These are phyloP conservation scores for Picochlorum sp. DNA, from an alignment of 139 green algal species.

Conservation along the genomic window DNA sequence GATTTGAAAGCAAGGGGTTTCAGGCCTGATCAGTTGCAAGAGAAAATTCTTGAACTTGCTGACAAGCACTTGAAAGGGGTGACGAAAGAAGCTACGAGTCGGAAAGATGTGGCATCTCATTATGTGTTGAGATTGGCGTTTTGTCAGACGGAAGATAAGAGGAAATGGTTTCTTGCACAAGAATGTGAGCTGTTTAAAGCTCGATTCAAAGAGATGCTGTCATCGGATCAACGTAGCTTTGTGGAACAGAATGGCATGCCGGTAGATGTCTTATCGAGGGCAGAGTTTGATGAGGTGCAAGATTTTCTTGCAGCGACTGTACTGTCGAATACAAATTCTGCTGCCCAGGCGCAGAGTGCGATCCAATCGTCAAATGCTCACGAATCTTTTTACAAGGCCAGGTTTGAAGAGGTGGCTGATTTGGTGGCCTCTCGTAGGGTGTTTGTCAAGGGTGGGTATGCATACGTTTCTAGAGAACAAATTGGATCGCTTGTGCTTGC, in stretches of 20 bases:
- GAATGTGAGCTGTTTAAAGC: slow-evolving; percentile 69
- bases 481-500: slow-evolving; percentile 56
- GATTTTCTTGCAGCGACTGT: slow-evolving; percentile 16
- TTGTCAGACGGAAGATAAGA: slow-evolving; percentile 79
- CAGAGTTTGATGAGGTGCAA: slow-evolving; percentile 36
- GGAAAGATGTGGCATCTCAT: slow-evolving; percentile 69
- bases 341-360: slow-evolving; percentile 4
- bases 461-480: slow-evolving; percentile 67
- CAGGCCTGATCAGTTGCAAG: slow-evolving; percentile 38
- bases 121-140: slow-evolving; percentile 89
- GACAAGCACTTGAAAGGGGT: slow-evolving; percentile 33
- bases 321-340: background rate
- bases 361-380: background rate
- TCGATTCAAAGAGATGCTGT: slow-evolving; percentile 22
- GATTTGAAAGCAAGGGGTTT: slow-evolving; percentile 52
- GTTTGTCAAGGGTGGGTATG: slow-evolving; percentile 53
- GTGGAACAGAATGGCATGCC: slow-evolving; percentile 42
- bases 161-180: slow-evolving; percentile 79
- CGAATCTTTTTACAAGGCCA: slow-evolving; percentile 61
- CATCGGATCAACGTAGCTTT: slow-evolving; percentile 41
- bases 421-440: slow-evolving; percentile 66
- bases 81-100: slow-evolving; percentile 25
- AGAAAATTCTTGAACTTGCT: slow-evolving; percentile 23
- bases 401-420: slow-evolving; percentile 75
- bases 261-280: slow-evolving; percentile 30